A percentile compares a stretch with the other conserved stretches of the same genome.
phyloP scores from a whole-genome alignment of 768 basidiomycete species.

The Clitopilus passeckerianus region DNA sequence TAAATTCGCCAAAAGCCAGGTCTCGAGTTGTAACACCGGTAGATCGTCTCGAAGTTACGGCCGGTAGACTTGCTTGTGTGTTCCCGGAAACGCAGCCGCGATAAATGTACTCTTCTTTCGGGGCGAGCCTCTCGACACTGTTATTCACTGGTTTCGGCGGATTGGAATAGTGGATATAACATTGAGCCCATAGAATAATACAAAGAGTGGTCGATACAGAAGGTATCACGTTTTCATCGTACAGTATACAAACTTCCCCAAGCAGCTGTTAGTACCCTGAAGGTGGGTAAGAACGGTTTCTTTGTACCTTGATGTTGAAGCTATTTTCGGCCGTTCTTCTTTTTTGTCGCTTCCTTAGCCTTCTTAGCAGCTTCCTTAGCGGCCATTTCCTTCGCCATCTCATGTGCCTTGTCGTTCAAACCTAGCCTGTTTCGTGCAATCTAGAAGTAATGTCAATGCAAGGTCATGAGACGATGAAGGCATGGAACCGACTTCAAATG shows the following conservation, averaged over 20 bases:
- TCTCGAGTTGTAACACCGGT: no score
- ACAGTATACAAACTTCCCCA: not conserved
- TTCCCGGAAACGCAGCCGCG: no score
- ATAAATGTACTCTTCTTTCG: no score
- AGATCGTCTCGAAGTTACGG: no score
- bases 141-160: constrained; percentile 15
- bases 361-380: constrained; percentile 59
- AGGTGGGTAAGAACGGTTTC: not conserved
- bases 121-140: no score
- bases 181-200: not conserved
- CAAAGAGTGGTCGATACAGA: not conserved
- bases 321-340: constrained; percentile 16
- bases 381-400: constrained; percentile 72
- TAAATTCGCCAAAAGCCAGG: no score
- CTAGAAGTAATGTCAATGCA: constrained; percentile 28
- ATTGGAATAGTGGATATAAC: not conserved
- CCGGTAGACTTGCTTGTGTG: no score
- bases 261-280: not conserved
- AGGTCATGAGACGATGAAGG: not conserved
- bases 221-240: not conserved
- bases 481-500: constrained; percentile 62
- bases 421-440: constrained; percentile 90
- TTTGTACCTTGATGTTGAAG: not conserved
- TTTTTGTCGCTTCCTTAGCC: constrained; percentile 32
- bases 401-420: constrained; percentile 83